Evolutionary conservation across 2,329 filamentous ascomycete species (phyloP), one percentile per base, ranked within the genome.

Genomic region (Laburnicola sp.): DNA sequence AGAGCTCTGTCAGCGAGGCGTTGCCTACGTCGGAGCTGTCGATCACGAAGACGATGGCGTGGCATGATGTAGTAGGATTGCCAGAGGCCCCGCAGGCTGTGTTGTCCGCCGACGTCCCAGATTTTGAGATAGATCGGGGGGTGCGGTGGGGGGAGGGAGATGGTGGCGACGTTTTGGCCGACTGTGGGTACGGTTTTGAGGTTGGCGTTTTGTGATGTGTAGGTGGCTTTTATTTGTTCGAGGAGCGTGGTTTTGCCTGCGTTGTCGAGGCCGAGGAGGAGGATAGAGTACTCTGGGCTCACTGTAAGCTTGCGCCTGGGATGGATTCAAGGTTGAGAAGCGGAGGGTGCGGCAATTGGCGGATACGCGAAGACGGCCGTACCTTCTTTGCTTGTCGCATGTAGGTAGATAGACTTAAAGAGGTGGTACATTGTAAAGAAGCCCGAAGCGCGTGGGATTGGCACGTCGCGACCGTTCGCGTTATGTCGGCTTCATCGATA

Each of bases 201-300:
- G 56, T 81, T 78, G 78, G 84, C 76, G 81, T 92, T 67, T 78
- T 89, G 72, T 77, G 83, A 68, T 38, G 86, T 81, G 80, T 91
- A 96, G 69, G 95, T 82, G 48, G 91, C 84, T 77, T 96, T 97
- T 74, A 97, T 91, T 74, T 97, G 92, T 71, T 95, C 91, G 75
- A 97, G 91, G 70, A 97, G 92, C 25, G 94, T 97, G 35, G 94
- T 97, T 80, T 97, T 97, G 74, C 94, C 94, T 54, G 94, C 94
- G 72, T 97, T 97, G 80, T 97, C 94, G 69, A 97, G 89, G 57
- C 94, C 94, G 65, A 97, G 89, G 62, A 97, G 87, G 69, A 97
- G 90, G 68, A 97, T 90, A 22, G 93, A 97, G 80, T 97, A 97
- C 79, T 97, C 93, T 94, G 68, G 31, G 49, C 52, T 22, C 22